These are phyloP conservation scores for Aureobasidium zeae DNA, from an alignment of 2,329 filamentous ascomycete species.

Conservation along the genomic window DNA sequence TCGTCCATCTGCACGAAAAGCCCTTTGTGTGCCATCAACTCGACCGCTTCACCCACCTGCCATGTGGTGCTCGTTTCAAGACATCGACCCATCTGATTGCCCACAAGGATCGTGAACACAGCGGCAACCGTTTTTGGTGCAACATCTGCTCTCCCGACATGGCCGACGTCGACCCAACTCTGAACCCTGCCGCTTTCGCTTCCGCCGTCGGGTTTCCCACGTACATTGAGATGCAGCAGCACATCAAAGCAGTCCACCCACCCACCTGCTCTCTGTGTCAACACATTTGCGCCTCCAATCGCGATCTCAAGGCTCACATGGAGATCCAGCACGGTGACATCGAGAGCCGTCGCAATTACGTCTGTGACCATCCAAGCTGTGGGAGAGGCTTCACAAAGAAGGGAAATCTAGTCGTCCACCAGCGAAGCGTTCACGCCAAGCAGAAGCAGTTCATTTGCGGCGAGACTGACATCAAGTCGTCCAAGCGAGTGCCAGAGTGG, in stretches of 20 bases:
- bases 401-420: constrained; percentile 73
- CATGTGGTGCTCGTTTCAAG: constrained; percentile 63
- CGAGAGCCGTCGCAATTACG: constrained; percentile 31
- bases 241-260: constrained; percentile 63
- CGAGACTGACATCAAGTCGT: constrained; percentile 52
- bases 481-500: constrained; percentile 52
- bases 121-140: constrained; percentile 64
- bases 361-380: constrained; percentile 61
- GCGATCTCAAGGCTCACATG: constrained; percentile 65
- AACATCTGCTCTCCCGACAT: constrained; percentile 51
- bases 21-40: constrained; percentile 61
- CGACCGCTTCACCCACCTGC: constrained; percentile 42
- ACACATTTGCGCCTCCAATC: constrained; percentile 55
- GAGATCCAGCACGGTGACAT: constrained; percentile 57
- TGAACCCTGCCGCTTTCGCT: constrained; percentile 13
- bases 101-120: constrained; percentile 63
- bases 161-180: constrained; percentile 25
- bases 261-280: constrained; percentile 67
- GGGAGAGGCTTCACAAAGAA: constrained; percentile 68
- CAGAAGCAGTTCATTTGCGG: constrained; percentile 70
- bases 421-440: constrained; percentile 67
- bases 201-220: constrained; percentile 52
- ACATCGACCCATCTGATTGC: constrained; percentile 60
- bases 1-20: constrained; percentile 61
- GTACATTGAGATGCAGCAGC: constrained; percentile 59